These are phyloP conservation scores for Colletotrichum agaves DNA, from an alignment of 2,329 filamentous ascomycete species.

Conservation along the genomic window DNA sequence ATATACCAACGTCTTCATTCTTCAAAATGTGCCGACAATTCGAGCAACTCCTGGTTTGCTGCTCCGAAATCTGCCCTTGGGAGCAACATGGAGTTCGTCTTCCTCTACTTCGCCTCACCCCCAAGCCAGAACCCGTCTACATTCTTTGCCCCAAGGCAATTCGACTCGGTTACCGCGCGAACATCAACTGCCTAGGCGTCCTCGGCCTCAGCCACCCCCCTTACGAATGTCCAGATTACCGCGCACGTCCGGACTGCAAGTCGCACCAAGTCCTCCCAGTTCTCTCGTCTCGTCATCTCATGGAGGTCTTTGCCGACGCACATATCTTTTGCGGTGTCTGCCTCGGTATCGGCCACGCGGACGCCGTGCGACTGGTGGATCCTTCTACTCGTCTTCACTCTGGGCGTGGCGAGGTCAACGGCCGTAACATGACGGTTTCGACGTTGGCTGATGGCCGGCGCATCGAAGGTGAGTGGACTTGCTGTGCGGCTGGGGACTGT, in stretches of 20 bases:
- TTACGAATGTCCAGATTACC: not conserved
- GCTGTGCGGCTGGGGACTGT: slow-evolving; percentile 9
- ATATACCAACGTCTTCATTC: not conserved
- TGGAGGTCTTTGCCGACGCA: not conserved
- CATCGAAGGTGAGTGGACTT: slow-evolving; percentile 16
- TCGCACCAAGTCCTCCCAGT: not conserved
- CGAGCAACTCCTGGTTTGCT: slow-evolving; percentile 16
- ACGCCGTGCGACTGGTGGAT: not conserved
- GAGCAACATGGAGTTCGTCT: not conserved
- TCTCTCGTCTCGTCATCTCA: not conserved
- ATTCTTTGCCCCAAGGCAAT: slow-evolving; percentile 1
- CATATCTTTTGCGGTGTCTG: not conserved
- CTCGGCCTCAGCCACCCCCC: not conserved
- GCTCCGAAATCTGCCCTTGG: not conserved
- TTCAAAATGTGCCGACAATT: slow-evolving; percentile 3
- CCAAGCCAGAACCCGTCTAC: not conserved
- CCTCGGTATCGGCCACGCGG: not conserved
- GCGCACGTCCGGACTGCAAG: not conserved
- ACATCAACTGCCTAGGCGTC: not conserved
- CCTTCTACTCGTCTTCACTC: not conserved
- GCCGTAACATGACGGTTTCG: not conserved
- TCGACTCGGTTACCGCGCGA: not conserved
- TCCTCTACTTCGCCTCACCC: not conserved
- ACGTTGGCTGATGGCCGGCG: not conserved
- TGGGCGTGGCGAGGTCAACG: not conserved